Percentiles rank a stretch among this genome's conserved stretches.
phyloP scores from a whole-genome alignment of 306 rosid genomes.

The Gastrolobium villosum region DNA sequence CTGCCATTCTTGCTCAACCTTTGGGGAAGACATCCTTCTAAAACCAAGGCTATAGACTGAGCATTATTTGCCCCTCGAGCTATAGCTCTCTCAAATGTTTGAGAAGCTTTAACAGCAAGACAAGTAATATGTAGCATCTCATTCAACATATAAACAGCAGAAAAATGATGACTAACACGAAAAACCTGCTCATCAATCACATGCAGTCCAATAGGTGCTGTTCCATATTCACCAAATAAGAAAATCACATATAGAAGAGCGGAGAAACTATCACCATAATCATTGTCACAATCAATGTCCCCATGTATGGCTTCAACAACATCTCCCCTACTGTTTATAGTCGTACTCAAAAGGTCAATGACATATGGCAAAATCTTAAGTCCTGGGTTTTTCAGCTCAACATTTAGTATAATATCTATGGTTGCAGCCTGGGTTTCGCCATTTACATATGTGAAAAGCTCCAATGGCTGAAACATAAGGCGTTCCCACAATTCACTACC shows the following conservation, averaged over 20 bases:
- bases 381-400: conserved; percentile 84
- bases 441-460: conserved; percentile 84
- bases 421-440: conserved; percentile 85
- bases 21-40: conserved; percentile 90
- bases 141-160: conserved; percentile 83
- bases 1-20: conserved; percentile 63
- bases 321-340: conserved; percentile 98
- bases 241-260: conserved; percentile 68
- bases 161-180: conserved; percentile 70
- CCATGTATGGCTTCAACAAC: conserved; percentile 96
- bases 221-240: conserved; percentile 78
- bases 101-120: conserved; percentile 95
- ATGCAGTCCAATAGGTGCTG: conserved; percentile 68
- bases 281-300: conserved; percentile 93
- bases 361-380: conserved; percentile 86
- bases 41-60: conserved; percentile 86
- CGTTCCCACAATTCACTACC: conserved; percentile 97
- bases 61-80: conserved; percentile 88
- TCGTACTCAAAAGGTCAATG: conserved; percentile 89
- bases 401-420: conserved; percentile 86
- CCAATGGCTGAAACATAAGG: conserved; percentile 79
- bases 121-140: conserved; percentile 98
- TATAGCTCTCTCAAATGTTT: conserved; percentile 96
- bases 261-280: conserved; percentile 76
- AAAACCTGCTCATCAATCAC: conserved; percentile 79